phyloP scores from a whole-genome alignment of 371 early-diverging fungal genomes.

The Polyrhizophydium stewartii region DNA sequence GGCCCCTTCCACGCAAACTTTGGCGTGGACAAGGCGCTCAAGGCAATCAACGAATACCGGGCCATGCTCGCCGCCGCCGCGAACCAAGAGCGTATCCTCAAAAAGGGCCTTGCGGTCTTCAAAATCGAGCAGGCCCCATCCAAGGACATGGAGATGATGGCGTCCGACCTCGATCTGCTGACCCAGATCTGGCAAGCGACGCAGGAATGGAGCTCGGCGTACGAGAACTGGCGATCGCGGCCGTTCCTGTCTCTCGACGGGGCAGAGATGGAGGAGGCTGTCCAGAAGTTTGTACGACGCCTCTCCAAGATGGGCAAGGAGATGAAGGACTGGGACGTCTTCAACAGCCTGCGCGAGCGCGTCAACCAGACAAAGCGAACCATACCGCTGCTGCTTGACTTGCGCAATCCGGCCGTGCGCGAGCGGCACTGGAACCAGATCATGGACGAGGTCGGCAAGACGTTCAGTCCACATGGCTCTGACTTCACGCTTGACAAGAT shows the following conservation, averaged over 20 bases:
- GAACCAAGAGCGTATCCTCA: conserved; percentile 31
- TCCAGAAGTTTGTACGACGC: conserved; percentile 38
- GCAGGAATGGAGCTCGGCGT: conserved; percentile 39
- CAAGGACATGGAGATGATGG: conserved; percentile 41
- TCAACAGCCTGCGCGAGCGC: conserved; percentile 32
- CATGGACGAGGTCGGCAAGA: conserved; percentile 51
- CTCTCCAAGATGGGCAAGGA: conserved; percentile 38
- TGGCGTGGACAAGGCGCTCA: conserved; percentile 44
- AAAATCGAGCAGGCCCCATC: conserved; percentile 44
- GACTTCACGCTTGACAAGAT: conserved; percentile 50
- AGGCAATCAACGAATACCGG: conserved; percentile 39
- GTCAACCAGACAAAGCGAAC: conserved; percentile 38
- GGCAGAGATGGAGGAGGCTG: conserved; percentile 39
- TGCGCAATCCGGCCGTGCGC: conserved; percentile 52
- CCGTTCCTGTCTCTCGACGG: conserved; percentile 43
- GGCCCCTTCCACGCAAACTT: conserved; percentile 39
- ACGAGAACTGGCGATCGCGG: conserved; percentile 31
- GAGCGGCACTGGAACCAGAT: conserved; percentile 52
- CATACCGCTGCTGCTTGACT: conserved; percentile 41
- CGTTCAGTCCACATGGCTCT: conserved; percentile 33
- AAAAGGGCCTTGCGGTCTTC: conserved; percentile 48
- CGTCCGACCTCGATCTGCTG: conserved; percentile 34
- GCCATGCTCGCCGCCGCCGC: conserved; percentile 21
- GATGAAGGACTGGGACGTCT: conserved; percentile 48
- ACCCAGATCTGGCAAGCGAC: conserved; percentile 35